phyloP scores from a whole-genome alignment of 2,329 filamentous ascomycete genomes.

The Penicillium sclerotiorum region DNA sequence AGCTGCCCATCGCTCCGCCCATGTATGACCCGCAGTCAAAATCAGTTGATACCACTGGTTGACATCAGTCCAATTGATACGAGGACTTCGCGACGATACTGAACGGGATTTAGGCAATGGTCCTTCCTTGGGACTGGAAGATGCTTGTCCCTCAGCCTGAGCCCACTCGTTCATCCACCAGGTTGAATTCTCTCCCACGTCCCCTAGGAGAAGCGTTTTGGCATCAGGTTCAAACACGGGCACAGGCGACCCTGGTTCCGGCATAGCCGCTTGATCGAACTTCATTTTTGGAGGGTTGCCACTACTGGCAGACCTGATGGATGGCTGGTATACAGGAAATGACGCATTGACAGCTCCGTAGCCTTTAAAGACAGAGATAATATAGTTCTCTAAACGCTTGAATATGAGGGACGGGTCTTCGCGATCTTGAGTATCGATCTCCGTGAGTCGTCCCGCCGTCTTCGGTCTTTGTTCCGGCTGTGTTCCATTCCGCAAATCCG shows the following conservation, averaged over 20 bases:
- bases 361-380: constrained; percentile 68
- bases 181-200: constrained; percentile 77
- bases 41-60: constrained; percentile 74
- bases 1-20: constrained; percentile 63
- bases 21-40: constrained; percentile 67
- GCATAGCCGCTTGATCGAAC: constrained; percentile 32
- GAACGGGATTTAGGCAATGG: constrained; percentile 30
- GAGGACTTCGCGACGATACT: constrained; percentile 64
- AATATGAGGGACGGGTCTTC: constrained; percentile 62
- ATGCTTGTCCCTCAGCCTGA: constrained; percentile 35
- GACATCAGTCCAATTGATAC: constrained; percentile 74
- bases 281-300: constrained; percentile 41
- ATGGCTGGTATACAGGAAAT: constrained; percentile 61
- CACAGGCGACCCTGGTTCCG: constrained; percentile 34
- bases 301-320: constrained; percentile 48
- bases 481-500: constrained; percentile 30
- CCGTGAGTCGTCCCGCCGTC: constrained; percentile 20
- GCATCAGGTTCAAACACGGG: constrained; percentile 68
- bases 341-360: constrained; percentile 75
- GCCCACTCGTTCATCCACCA: constrained; percentile 74
- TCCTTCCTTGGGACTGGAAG: constrained; percentile 38
- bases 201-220: constrained; percentile 72
- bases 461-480: constrained; percentile 23
- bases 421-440: constrained; percentile 41
- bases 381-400: constrained; percentile 74